Evolutionary conservation across 257 asterid genomes (phyloP), one percentile per base, ranked within the genome.

Genomic region (Primulina tabacum): DNA sequence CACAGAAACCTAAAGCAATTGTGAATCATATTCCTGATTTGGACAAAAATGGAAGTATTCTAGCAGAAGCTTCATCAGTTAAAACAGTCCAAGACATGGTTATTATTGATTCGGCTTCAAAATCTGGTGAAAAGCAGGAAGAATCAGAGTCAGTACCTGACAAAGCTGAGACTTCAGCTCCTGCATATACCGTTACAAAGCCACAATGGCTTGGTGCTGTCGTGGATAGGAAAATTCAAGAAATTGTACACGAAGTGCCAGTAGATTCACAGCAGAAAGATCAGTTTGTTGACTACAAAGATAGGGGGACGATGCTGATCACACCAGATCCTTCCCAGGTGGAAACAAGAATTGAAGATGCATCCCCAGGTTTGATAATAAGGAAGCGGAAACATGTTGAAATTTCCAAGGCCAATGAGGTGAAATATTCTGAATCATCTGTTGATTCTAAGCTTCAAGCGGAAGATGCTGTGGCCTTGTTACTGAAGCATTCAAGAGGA

Each of bases 201-300:
- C 95, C 97, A 69, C 99, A 89, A 77, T 91, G 97, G 97, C 99
- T 94, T 73, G 97, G 97, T 65, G 99, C 99, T 65, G 95, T 89
- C 29, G 83, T 81, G 64, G 81, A 82, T 71, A 74, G 24, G 60
- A 81, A 83, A 73, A 86, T 72, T 52, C 72, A 87, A 82, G 96
- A 87, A 80, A 65, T 59, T 17, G 68, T 58, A 9, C 78, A 74
- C 65, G 83, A 73, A 58, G 65, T 64, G 28, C 75, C 76, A 37
- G 65, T 64, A 57, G 85, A 86, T 62, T 35, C 53, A 47, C 85
- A 80, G 74, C 97, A 82, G 50, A 77, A 80, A 2, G 95, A 94
- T 72, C 80, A 82, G 75, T 91, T 94, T 85, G 92, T 94, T 21
- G 96, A 88, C 80, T 94, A 94, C 67, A 94, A 86, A 78, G 91